Base-by-base conservation (phyloP, 2,329 filamentous ascomycete species). In the Didymella keratinophila region DNA sequence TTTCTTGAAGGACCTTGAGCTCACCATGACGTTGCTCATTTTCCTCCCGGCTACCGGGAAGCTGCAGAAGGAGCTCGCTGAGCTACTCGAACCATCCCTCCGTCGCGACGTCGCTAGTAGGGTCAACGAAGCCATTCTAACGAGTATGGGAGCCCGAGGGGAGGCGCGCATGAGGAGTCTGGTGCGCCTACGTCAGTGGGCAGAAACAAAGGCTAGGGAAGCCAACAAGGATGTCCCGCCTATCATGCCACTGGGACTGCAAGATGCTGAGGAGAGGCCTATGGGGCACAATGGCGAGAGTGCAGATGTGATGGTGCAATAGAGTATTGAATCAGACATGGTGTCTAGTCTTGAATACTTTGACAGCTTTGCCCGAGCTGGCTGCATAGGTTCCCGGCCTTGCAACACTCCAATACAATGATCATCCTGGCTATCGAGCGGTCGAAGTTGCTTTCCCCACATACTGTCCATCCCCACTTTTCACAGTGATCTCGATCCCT, bases 11-110 rank as follows among this genome's bases (percentile, higher is more conserved):
- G 93, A 96, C 61, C 83, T 99, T 11, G 95, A 99, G 78, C 87
- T 89, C 73, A 97, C 95, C 0, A 97, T 99, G 89, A 90, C 92
- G 0, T 84, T 99, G 39, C 82, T 99, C 37, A 89, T 99, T 42
- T 97, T 97, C 68, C 88, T 92, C 0, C 84, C 87, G n/a, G 58
- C 58, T 16, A 64, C 70, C 18, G 90, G 95, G 52, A 89, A 87
- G 51, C 84, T 97, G 36, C 87, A 91, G 43, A 88, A 91, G 2
- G 87, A 91, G 47, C 82, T 97, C 30, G 87, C 89, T 36, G 86
- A 87, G 45, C 82, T 99, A 27, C 81, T 99, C 18, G 86, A 96
- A 65, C 91, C 93, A 2, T 85, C 87, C 46, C 83, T 98, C 43
- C 88, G 95, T 61, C 87, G 89, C 66, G 86, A 89, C 42, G 93